Evolutionary conservation across 176 grass and related monocot species (phyloP).

Genomic region (Oryza meyeriana): DNA sequence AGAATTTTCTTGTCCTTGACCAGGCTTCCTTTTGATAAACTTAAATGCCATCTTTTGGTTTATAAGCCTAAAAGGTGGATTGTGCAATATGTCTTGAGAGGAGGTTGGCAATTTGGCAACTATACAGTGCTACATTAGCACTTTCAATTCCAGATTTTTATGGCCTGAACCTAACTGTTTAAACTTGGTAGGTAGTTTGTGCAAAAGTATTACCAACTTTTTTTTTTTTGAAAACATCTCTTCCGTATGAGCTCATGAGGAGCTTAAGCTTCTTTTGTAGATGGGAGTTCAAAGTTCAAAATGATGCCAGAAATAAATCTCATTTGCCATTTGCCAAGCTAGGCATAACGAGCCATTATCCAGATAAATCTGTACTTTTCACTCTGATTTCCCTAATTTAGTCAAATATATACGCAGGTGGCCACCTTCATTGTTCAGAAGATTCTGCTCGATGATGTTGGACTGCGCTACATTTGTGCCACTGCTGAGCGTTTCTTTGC

Average conservation of each 20-base stretch:
- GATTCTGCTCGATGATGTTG: conserved; percentile 95
- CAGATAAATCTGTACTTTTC: neutral
- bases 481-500: conserved; percentile 96
- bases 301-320: neutral
- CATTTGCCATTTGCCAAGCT: neutral
- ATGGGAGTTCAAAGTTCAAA: neutral
- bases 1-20: neutral
- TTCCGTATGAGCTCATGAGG: neutral
- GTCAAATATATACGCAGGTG: conserved; percentile 47
- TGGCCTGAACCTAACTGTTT: neutral
- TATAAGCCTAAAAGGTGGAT: conserved; percentile 22
- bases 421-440: conserved; percentile 99
- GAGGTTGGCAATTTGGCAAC: neutral
- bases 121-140: neutral
- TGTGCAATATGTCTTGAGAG: neutral
- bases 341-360: neutral
- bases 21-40: neutral
- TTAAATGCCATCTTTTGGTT: neutral
- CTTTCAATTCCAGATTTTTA: neutral
- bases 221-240: neutral
- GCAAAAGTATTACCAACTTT: neutral
- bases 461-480: conserved; percentile 86
- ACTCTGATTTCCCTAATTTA: neutral
- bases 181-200: neutral
- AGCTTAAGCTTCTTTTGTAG: neutral